These are phyloP conservation scores for Elaeis guineensis DNA, from an alignment of 176 grass and related monocot genomes.

Conservation along the genomic window DNA sequence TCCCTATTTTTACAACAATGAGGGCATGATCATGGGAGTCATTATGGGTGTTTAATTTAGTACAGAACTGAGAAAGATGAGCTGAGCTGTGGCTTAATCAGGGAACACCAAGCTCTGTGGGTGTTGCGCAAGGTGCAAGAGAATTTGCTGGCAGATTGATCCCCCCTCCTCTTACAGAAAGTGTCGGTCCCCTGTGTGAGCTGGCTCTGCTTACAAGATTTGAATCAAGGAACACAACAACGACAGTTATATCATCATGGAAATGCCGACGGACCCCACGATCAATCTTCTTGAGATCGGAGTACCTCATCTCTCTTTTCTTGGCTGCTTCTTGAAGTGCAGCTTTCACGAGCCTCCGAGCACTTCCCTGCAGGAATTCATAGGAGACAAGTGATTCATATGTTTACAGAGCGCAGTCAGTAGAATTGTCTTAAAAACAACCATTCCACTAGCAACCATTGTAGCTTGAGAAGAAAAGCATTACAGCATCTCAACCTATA, in stretches of 20 bases:
- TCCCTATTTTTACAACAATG: neutral
- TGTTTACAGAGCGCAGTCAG: no score
- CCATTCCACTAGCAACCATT: no score
- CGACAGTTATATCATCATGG: constrained; percentile 82
- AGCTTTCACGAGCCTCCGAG: constrained; percentile 62
- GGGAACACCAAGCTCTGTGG: constrained; percentile 7
- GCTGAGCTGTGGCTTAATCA: neutral
- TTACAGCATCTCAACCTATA: no score
- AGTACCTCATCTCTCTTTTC: constrained; percentile 97
- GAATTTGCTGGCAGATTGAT: constrained; percentile 43
- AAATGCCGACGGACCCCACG: constrained; percentile 88
- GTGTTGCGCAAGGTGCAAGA: constrained; percentile 44
- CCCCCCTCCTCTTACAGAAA: constrained; percentile 65
- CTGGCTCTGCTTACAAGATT: constrained; percentile 51
- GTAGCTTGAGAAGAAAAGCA: no score
- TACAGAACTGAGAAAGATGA: no score
- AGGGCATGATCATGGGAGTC: neutral
- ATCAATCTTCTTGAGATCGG: constrained; percentile 90
- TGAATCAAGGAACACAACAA: constrained; percentile 75
- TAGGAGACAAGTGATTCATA: no score
- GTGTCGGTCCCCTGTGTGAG: constrained; percentile 28
- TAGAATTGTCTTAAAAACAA: no score
- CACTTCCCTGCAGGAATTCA: constrained; percentile 52
- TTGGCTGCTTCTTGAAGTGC: constrained; percentile 73
- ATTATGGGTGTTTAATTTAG: no score